phyloP scores from a whole-genome alignment of 1,284 basidiomycete genomes.

The Ustilago crameri region DNA sequence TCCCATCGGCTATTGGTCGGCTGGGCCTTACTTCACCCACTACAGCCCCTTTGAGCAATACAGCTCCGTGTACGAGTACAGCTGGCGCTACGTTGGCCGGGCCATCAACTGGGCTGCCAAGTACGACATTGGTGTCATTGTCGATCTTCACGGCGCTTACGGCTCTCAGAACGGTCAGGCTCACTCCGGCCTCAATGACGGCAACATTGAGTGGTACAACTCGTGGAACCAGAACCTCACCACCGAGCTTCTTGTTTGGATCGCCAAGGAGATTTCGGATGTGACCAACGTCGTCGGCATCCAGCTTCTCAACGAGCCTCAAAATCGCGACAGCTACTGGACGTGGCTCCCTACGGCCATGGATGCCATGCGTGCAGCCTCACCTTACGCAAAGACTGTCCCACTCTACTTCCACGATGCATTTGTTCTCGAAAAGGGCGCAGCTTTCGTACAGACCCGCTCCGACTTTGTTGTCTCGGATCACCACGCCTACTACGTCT shows the following conservation, averaged over 20 bases:
- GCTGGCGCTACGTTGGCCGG: conserved; percentile 74
- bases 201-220: conserved; percentile 73
- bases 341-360: conserved; percentile 70
- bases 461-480: conserved; percentile 80
- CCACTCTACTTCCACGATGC: conserved; percentile 82
- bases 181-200: conserved; percentile 80
- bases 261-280: conserved; percentile 73
- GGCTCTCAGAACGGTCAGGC: conserved; percentile 76
- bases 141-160: conserved; percentile 79
- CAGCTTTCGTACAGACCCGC: conserved; percentile 73
- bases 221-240: conserved; percentile 74
- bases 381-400: conserved; percentile 71
- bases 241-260: conserved; percentile 73
- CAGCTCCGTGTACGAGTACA: conserved; percentile 74
- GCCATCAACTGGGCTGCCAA: conserved; percentile 78
- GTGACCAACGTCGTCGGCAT: conserved; percentile 81
- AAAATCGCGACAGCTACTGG: conserved; percentile 60
- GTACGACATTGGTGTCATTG: conserved; percentile 77
- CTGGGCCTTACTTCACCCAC: conserved; percentile 68
- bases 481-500: conserved; percentile 77
- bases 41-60: conserved; percentile 75
- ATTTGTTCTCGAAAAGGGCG: conserved; percentile 76
- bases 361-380: conserved; percentile 72
- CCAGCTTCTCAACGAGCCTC: conserved; percentile 80
- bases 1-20: conserved; percentile 68